These are phyloP conservation scores for Apiospora kogelbergensis DNA, from an alignment of 2,329 filamentous ascomycete genomes.

Conservation along the genomic window DNA sequence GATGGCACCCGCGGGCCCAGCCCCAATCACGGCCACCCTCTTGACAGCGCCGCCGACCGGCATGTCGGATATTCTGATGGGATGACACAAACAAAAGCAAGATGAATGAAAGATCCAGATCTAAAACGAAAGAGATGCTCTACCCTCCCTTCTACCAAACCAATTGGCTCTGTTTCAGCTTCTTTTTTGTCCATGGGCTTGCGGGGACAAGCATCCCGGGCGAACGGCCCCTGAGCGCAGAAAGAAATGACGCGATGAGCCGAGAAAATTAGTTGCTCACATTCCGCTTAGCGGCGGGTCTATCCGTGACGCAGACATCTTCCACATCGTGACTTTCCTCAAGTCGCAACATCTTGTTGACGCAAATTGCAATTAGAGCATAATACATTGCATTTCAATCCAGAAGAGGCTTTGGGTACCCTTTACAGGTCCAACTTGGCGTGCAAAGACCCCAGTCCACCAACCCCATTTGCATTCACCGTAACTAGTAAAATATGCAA, in stretches of 20 bases:
- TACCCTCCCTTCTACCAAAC: neutral
- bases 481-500: no score
- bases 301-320: neutral
- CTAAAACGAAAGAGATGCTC: neutral
- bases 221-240: neutral
- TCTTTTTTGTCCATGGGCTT: neutral
- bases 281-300: neutral
- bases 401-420: neutral
- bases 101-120: neutral
- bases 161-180: neutral
- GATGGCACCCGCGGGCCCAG: slow-evolving; percentile 61
- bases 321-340: neutral
- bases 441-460: no score
- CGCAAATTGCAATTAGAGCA: no score
- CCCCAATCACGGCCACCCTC: slow-evolving; percentile 59
- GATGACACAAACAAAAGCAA: neutral
- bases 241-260: neutral
- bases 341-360: neutral
- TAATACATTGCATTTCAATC: no score
- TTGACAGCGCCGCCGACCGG: slow-evolving; percentile 17
- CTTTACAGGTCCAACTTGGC: neutral
- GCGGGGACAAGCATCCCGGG: neutral
- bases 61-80: neutral
- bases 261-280: neutral
- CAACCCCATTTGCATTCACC: no score